Conservation (phyloP, 225 moss, liverwort and hornwort genomes). For the Lunularia cruciata region DNA sequence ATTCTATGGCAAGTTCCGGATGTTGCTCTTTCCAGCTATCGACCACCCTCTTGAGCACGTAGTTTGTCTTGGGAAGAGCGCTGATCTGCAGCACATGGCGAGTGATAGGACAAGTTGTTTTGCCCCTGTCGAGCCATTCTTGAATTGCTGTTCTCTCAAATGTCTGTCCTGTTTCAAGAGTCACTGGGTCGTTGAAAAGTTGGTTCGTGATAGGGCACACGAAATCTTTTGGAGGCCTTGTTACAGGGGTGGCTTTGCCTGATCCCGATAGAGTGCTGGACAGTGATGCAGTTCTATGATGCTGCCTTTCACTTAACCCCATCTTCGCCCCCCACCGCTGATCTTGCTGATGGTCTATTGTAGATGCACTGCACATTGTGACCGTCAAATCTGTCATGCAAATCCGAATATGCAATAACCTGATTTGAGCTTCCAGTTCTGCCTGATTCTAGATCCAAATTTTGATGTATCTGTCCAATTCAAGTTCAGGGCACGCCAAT, state of each 20-base stretch:
- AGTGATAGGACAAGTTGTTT: constrained; percentile 49
- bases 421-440: too few relatives aligned
- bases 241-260: neutral
- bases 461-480: too few relatives aligned
- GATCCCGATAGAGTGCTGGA: neutral
- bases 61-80: constrained; percentile 44
- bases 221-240: constrained; percentile 44
- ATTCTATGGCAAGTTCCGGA: constrained; percentile 28
- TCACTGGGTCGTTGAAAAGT: constrained; percentile 51
- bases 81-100: constrained; percentile 33
- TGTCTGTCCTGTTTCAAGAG: constrained; percentile 55
- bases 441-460: too few relatives aligned
- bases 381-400: too few relatives aligned
- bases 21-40: constrained; percentile 49
- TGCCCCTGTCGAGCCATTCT: constrained; percentile 46
- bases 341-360: neutral
- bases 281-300: constrained; percentile 8
- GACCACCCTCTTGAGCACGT: constrained; percentile 44
- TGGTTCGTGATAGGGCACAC: constrained; percentile 52
- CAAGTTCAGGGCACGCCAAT: too few relatives aligned
- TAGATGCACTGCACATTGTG: constrained; percentile 25
- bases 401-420: too few relatives aligned
- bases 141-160: constrained; percentile 52
- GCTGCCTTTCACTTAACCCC: neutral
- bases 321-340: neutral